Evolutionary conservation across 768 basidiomycete genomes (phyloP).

Genomic region (Pisolithus microcarpus): DNA sequence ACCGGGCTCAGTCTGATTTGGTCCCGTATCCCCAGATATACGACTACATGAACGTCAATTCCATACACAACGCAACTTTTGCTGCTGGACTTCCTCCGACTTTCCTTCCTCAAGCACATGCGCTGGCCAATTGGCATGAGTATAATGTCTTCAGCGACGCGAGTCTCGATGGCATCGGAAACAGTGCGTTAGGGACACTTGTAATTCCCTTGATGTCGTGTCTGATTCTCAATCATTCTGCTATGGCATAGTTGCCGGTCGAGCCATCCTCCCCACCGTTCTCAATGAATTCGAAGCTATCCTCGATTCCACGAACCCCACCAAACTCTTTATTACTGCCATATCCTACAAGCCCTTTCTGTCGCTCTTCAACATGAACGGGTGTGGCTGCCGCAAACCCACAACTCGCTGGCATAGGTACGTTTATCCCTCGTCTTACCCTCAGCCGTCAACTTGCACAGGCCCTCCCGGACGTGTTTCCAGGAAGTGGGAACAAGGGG

Average conservation of each 20-base stretch:
- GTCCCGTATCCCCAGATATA: constrained; percentile 38
- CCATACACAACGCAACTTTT: constrained; percentile 58
- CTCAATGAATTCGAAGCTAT: constrained; percentile 47
- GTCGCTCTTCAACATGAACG: constrained; percentile 73
- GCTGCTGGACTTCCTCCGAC: constrained; percentile 37
- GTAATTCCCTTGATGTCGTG: not conserved
- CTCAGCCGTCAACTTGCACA: not conserved
- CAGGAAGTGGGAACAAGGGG: not conserved
- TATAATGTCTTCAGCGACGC: constrained; percentile 56
- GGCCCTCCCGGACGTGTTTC: not conserved
- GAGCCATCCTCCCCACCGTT: constrained; percentile 55
- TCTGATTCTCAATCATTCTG: not conserved
- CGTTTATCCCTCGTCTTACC: not conserved
- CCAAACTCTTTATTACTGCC: constrained; percentile 53
- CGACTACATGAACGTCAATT: constrained; percentile 70
- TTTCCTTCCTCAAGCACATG: constrained; percentile 47
- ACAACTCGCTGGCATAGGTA: constrained; percentile 54
- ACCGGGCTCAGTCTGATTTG: not conserved
- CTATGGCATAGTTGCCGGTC: constrained; percentile 50
- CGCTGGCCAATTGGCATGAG: constrained; percentile 69
- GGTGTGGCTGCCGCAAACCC: constrained; percentile 44
- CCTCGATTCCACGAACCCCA: constrained; percentile 39
- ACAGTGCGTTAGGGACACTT: constrained; percentile 36
- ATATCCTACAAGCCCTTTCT: constrained; percentile 75
- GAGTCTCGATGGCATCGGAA: constrained; percentile 52